Percentiles rank a stretch among this genome's conserved stretches.
phyloP scores from a whole-genome alignment of 768 basidiomycete genomes.

The Russula emetica region DNA sequence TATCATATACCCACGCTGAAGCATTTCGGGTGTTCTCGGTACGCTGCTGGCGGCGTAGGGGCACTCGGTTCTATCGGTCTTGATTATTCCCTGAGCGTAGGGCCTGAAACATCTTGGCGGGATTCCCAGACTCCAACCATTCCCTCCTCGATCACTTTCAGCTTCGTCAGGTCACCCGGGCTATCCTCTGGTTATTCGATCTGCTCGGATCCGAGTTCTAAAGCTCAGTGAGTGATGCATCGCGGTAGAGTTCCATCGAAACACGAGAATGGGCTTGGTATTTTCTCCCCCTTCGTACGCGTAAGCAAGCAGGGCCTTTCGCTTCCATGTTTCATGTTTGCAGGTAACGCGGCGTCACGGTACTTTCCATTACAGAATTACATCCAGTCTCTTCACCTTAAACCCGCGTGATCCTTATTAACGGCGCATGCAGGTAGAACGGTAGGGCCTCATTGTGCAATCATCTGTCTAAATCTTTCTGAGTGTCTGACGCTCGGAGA shows the following conservation, averaged over 20 bases:
- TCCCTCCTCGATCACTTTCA: neutral
- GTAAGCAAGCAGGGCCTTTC: neutral
- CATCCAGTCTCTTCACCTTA: neutral
- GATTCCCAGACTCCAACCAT: neutral
- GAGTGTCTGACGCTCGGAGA: neutral
- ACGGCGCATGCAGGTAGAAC: neutral
- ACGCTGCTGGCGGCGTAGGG: neutral
- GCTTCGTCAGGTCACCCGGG: neutral
- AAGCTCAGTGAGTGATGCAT: no score
- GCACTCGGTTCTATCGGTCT: neutral
- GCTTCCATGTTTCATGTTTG: neutral
- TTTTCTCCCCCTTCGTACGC: neutral
- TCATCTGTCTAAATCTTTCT: neutral
- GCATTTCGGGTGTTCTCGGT: neutral
- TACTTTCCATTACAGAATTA: slow-evolving; percentile 4
- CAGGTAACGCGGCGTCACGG: neutral
- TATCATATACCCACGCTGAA: neutral
- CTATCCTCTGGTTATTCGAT: neutral
- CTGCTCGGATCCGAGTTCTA: neutral
- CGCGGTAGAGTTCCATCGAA: neutral
- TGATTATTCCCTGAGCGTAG: no score
- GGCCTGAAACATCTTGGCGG: no score
- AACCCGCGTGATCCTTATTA: neutral
- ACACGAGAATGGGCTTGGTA: neutral
- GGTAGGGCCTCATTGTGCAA: neutral